These are phyloP conservation scores for Daldinia eschscholtzii DNA, from an alignment of 2,329 filamentous ascomycete genomes.

Conservation along the genomic window DNA sequence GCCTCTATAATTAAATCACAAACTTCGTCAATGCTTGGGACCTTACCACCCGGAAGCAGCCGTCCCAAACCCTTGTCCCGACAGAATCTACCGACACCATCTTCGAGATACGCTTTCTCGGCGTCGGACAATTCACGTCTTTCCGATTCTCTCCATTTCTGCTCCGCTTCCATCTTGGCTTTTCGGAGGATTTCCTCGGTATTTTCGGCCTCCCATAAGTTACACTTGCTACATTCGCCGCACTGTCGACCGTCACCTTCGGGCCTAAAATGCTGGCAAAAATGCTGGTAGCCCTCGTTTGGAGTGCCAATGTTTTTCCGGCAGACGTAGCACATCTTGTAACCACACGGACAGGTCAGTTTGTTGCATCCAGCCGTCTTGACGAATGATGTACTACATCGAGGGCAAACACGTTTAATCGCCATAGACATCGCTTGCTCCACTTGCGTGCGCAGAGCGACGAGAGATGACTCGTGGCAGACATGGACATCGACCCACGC, in stretches of 20 bases:
- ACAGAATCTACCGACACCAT: conserved; percentile 55
- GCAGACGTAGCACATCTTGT: conserved; percentile 98
- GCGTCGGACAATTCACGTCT: conserved; percentile 66
- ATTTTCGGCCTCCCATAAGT: conserved; percentile 82
- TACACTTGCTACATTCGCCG: conserved; percentile 82
- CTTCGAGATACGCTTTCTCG: conserved; percentile 70
- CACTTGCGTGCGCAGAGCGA: conserved; percentile 87
- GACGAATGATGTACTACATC: conserved; percentile 91
- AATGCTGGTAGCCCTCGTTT: conserved; percentile 87
- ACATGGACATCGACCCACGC: conserved; percentile 89
- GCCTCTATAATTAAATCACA: conserved; percentile 51
- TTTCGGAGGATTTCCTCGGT: conserved; percentile 74
- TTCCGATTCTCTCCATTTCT: conserved; percentile 76
- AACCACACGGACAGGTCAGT: conserved; percentile 93
- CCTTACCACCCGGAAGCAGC: conserved; percentile 40
- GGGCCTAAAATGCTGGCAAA: conserved; percentile 94
- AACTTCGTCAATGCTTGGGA: conserved; percentile 50
- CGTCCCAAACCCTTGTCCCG: conserved; percentile 35
- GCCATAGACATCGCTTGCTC: conserved; percentile 94
- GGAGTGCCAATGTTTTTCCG: conserved; percentile 75
- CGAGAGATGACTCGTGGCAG: conserved; percentile 86
- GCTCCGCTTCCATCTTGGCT: conserved; percentile 79
- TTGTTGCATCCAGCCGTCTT: conserved; percentile 97
- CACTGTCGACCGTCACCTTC: conserved; percentile 80
- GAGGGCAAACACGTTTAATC: conserved; percentile 93